phyloP scores from a whole-genome alignment of 768 basidiomycete genomes.

The Stropharia rugosoannulata region DNA sequence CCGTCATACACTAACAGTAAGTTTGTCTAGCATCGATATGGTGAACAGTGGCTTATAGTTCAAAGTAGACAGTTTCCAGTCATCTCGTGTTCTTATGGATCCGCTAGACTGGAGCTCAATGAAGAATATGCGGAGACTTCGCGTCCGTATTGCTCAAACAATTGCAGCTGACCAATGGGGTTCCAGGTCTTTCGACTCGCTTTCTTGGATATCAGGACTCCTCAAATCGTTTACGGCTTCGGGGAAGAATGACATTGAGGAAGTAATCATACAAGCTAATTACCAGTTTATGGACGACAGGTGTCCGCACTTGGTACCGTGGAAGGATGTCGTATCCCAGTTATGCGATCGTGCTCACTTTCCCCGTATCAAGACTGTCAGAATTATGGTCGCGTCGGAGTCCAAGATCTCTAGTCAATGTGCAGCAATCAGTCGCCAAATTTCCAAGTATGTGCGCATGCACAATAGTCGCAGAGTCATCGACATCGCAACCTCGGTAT shows the following conservation, averaged over 20 bases:
- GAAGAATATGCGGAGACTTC: slow-evolving; percentile 1
- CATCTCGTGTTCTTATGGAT: not conserved
- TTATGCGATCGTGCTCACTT: not conserved
- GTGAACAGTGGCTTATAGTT: not conserved
- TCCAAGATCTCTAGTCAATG: not conserved
- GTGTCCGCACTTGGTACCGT: not conserved
- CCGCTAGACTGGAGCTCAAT: not conserved
- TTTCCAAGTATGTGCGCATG: not conserved
- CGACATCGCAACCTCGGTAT: not conserved
- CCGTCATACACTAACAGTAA: not conserved
- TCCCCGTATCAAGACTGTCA: not conserved
- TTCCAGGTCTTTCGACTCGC: not conserved
- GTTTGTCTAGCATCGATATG: not conserved
- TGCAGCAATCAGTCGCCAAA: not conserved
- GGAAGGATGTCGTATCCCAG: not conserved
- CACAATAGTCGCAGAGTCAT: not conserved
- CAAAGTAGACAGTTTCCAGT: not conserved
- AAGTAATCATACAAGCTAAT: slow-evolving; percentile 8
- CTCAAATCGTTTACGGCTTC: not conserved
- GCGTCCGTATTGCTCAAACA: not conserved
- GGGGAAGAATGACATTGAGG: not conserved
- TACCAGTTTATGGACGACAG: not conserved
- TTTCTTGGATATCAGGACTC: slow-evolving; percentile 2
- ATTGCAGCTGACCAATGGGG: not conserved
- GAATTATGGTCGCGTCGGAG: slow-evolving; percentile 1